Percentiles rank a stretch among this genome's conserved stretches.
phyloP scores from a whole-genome alignment of 2,329 filamentous ascomycete genomes.

The Didymella lethalis region DNA sequence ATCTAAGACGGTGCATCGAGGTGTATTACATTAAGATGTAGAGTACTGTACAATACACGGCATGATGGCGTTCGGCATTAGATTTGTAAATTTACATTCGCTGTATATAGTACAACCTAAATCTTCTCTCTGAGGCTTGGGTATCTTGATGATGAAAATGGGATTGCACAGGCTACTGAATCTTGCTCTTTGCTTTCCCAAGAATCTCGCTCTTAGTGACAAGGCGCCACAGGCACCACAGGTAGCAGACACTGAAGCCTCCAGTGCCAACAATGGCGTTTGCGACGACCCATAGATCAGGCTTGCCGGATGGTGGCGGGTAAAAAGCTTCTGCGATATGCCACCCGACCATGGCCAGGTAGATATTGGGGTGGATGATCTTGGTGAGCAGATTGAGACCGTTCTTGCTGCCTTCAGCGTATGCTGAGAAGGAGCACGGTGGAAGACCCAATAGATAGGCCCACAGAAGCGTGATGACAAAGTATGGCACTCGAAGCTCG shows the following conservation, averaged over 20 bases:
- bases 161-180: conserved; percentile 36
- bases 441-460: conserved; percentile 88
- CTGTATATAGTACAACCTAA: conserved; percentile 33
- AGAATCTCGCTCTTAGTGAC: conserved; percentile 64
- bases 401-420: conserved; percentile 58
- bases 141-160: conserved; percentile 16
- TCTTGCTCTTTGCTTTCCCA: conserved; percentile 50
- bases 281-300: conserved; percentile 91
- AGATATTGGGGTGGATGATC: conserved; percentile 77
- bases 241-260: conserved; percentile 85
- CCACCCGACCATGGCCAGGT: conserved; percentile 79
- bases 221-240: conserved; percentile 85
- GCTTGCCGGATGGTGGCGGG: conserved; percentile 75
- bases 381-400: conserved; percentile 67
- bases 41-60: conserved; percentile 41
- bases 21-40: conserved; percentile 19
- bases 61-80: conserved; percentile 44
- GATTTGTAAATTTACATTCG: conserved; percentile 20
- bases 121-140: conserved; percentile 39
- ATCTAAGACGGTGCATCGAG: conserved; percentile 35
- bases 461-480: conserved; percentile 86
- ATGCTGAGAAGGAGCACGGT: conserved; percentile 74
- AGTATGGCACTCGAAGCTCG: conserved; percentile 83
- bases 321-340: conserved; percentile 77
- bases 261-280: conserved; percentile 87